Percentiles rank a stretch among this genome's conserved stretches.
Evolutionary conservation across 139 green algal genomes (phyloP).

Genomic region (Pseudopediastrum boryanum): DNA sequence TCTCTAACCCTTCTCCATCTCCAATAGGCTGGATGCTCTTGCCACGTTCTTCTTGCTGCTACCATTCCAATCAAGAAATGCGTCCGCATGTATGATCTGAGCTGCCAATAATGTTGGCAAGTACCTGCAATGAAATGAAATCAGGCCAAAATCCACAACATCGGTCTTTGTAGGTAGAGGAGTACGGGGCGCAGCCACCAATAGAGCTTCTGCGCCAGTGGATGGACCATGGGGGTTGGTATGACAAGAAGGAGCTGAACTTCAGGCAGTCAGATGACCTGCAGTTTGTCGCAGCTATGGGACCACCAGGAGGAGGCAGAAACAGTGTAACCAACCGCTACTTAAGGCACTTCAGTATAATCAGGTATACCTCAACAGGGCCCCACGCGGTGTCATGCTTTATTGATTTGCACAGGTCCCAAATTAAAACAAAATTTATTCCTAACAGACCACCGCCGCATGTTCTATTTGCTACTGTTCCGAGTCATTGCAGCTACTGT

Average conservation of each 20-base stretch:
- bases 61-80: too few relatives aligned
- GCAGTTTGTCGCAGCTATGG: conserved; percentile 78
- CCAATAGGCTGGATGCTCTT: too few relatives aligned
- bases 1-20: too few relatives aligned
- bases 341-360: conserved; percentile 76
- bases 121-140: too few relatives aligned
- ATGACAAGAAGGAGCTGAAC: conserved; percentile 82
- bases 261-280: conserved; percentile 81
- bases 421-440: too few relatives aligned
- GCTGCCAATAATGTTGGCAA: too few relatives aligned
- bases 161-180: conserved; percentile 73
- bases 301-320: conserved; percentile 71
- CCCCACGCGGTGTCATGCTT: too few relatives aligned
- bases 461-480: too few relatives aligned
- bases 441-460: too few relatives aligned
- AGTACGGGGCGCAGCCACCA: conserved; percentile 79
- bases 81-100: too few relatives aligned
- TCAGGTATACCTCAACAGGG: conserved; percentile 52
- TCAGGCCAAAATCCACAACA: conserved; percentile 44
- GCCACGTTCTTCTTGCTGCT: too few relatives aligned
- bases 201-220: conserved; percentile 81
- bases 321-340: conserved; percentile 73
- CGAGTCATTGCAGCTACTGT: too few relatives aligned
- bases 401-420: conserved; percentile 76
- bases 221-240: conserved; percentile 73